A percentile compares a stretch with the other conserved stretches of the same genome.
phyloP scores from a whole-genome alignment of 768 basidiomycete species.

The Kwoniella sp. region DNA sequence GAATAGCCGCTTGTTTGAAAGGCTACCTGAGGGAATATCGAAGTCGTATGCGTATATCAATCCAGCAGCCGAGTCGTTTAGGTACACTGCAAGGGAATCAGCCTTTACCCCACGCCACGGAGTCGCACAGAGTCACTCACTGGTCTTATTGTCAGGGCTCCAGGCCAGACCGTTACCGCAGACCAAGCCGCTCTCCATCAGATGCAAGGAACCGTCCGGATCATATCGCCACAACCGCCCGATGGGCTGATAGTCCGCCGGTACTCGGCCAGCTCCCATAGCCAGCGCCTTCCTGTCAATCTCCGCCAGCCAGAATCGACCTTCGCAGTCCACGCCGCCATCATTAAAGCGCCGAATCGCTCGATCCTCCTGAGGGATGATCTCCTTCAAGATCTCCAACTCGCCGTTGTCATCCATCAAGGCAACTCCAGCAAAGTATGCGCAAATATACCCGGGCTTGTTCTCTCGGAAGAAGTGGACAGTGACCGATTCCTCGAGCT shows the following conservation, averaged over 20 bases:
- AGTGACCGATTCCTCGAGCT: conserved; percentile 30
- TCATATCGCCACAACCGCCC: conserved; percentile 29
- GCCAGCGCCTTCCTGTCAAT: conserved; percentile 29
- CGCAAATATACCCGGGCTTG: conserved; percentile 29
- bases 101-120: too few relatives aligned
- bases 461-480: conserved; percentile 30
- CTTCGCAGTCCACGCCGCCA: conserved; percentile 27
- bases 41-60: conserved; percentile 32
- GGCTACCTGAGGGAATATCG: conserved; percentile 24
- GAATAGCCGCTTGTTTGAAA: conserved; percentile 27
- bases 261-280: conserved; percentile 20
- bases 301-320: conserved; percentile 34
- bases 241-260: conserved; percentile 21
- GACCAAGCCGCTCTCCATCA: conserved; percentile 31
- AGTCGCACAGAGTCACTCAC: conserved; percentile 10
- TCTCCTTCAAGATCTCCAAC: conserved; percentile 31
- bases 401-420: conserved; percentile 27
- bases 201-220: conserved; percentile 27
- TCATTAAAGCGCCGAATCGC: conserved; percentile 29
- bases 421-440: conserved; percentile 29
- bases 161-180: conserved; percentile 34
- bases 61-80: conserved; percentile 32
- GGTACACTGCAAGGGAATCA: conserved; percentile 21
- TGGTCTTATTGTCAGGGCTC: conserved; percentile 32
- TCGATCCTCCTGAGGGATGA: conserved; percentile 27